Conservation (phyloP, 2,329 filamentous ascomycete genomes). For the Clarireedia homoeocarpa region DNA sequence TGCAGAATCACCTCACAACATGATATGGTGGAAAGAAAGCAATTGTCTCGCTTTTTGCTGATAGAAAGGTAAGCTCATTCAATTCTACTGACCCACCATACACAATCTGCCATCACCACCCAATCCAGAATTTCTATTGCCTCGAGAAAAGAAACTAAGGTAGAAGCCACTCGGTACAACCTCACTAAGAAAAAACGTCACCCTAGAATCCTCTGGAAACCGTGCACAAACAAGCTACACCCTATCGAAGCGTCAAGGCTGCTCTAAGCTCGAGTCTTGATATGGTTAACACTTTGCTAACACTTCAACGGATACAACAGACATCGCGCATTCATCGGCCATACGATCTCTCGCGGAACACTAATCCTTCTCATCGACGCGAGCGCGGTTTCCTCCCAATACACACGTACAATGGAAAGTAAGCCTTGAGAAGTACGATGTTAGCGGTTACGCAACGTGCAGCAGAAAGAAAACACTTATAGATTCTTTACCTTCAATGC, state of each 20-base stretch:
- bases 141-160: no score
- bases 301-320: neutral
- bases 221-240: neutral
- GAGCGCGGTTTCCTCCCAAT: constrained; percentile 49
- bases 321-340: neutral
- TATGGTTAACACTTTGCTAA: neutral
- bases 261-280: no score
- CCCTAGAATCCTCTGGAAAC: neutral
- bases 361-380: constrained; percentile 2
- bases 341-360: neutral
- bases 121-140: no score
- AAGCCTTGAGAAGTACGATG: constrained; percentile 34
- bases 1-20: no score
- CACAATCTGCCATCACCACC: no score
- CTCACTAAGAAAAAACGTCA: neutral
- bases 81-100: no score
- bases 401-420: constrained; percentile 57
- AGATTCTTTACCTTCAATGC: constrained; percentile 42
- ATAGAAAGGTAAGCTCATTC: no score
- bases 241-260: neutral
- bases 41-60: no score
- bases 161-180: neutral
- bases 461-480: neutral
- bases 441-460: neutral
- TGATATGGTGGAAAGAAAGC: no score